Conservation (phyloP, 441 rosid genomes). For the Eruca vesicaria region DNA sequence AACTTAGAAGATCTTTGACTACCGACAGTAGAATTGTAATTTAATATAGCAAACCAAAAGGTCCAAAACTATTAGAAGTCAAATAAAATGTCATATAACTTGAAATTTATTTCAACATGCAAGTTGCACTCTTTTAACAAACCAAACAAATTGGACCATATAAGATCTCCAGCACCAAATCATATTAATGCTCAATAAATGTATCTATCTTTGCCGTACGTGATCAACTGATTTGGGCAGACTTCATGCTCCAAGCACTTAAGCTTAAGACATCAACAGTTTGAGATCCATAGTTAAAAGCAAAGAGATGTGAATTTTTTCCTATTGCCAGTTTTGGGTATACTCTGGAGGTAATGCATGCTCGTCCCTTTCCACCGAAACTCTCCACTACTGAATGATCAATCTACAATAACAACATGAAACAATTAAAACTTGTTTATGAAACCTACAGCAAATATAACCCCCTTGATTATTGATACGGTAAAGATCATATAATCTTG, state of each 20-base stretch:
- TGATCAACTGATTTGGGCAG: constrained; percentile 47
- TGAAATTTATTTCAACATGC: constrained; percentile 11
- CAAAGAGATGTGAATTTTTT: constrained; percentile 44
- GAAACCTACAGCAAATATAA: background rate
- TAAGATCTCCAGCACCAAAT: constrained; percentile 1
- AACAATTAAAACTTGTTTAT: background rate
- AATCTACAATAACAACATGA: constrained; percentile 41
- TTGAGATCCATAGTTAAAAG: constrained; percentile 64
- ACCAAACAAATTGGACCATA: constrained; percentile 17
- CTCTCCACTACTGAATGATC: constrained; percentile 87
- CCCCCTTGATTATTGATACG: background rate
- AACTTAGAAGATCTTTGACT: constrained; percentile 10
- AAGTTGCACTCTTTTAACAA: background rate
- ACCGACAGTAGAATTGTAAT: background rate
- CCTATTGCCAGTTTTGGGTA: constrained; percentile 59
- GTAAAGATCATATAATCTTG: background rate
- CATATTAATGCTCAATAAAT: constrained; percentile 27
- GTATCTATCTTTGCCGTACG: constrained; percentile 12
- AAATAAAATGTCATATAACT: constrained; percentile 12
- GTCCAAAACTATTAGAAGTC: constrained; percentile 12
- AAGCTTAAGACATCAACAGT: constrained; percentile 43
- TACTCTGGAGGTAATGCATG: constrained; percentile 70
- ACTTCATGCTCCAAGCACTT: constrained; percentile 77
- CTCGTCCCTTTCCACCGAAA: constrained; percentile 66
- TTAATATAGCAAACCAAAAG: background rate